Conservation (phyloP, 805 yeast species). For the Lipomyces japonicus region DNA sequence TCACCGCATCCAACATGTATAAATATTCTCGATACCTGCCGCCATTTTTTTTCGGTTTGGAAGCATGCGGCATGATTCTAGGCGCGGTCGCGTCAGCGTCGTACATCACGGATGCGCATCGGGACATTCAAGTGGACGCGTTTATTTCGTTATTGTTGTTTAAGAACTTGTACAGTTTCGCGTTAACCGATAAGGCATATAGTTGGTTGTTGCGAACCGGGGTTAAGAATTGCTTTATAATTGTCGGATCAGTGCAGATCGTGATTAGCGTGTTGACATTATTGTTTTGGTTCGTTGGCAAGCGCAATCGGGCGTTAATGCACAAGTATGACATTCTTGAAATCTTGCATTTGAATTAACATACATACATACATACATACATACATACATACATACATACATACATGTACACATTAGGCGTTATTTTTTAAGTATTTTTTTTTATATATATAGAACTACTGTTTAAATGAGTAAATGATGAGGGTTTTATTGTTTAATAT, state of each 20-base stretch:
- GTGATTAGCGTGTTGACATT: conserved; percentile 18
- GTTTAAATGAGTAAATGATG: no score
- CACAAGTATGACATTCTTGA: conserved; percentile 12
- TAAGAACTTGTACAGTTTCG: conserved; percentile 25
- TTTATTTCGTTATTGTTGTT: conserved; percentile 22
- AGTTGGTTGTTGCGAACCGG: conserved; percentile 21
- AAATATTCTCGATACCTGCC: conserved; percentile 20
- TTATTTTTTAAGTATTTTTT: no score
- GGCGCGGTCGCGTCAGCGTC: conserved; percentile 28
- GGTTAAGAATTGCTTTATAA: conserved; percentile 15
- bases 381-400: no score
- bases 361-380: neutral
- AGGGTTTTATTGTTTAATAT: no score
- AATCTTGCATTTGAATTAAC: conserved; percentile 2
- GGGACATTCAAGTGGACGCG: conserved; percentile 23
- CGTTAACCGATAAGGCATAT: conserved; percentile 21
- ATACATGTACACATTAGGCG: no score
- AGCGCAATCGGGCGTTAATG: conserved; percentile 14
- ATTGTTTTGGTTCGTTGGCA: conserved; percentile 21
- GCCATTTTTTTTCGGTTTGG: conserved; percentile 26
- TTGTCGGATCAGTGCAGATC: conserved; percentile 28
- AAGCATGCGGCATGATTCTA: conserved; percentile 26
- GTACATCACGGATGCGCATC: conserved; percentile 28
- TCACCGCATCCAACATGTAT: conserved; percentile 11
- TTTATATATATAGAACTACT: no score